Evolutionary conservation across 176 grass and related monocot genomes (phyloP).

Genomic region (Triticum turgidum): DNA sequence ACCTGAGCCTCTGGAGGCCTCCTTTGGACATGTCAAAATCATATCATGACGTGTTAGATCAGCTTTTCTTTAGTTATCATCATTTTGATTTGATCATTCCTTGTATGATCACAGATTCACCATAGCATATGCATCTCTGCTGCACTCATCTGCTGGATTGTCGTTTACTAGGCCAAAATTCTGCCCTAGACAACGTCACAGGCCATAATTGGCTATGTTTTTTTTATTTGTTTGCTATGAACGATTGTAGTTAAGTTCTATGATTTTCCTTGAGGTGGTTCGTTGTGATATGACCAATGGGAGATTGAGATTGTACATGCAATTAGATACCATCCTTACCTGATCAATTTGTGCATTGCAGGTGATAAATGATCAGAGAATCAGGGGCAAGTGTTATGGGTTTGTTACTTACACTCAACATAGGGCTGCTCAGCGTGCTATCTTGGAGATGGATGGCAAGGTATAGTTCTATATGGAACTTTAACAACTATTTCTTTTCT

Average conservation of each 20-base stretch:
- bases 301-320: not conserved
- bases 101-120: not conserved
- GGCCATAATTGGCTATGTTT: not conserved
- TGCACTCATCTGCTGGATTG: not conserved
- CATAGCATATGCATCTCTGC: not conserved
- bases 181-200: not conserved
- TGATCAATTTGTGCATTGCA: conserved; percentile 33
- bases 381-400: conserved; percentile 86
- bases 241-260: not conserved
- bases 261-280: not conserved
- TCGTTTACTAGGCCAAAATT: not conserved
- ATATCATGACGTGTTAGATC: not conserved
- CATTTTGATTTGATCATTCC: not conserved
- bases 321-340: not conserved
- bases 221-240: conserved; percentile 25
- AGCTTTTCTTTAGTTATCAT: not conserved
- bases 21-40: not conserved
- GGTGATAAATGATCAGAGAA: conserved; percentile 84
- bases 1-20: not conserved
- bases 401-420: conserved; percentile 78
- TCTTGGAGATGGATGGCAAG: conserved; percentile 78
- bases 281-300: not conserved
- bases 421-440: conserved; percentile 69
- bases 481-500: not conserved
- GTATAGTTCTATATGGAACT: conserved; percentile 36